A percentile compares a stretch with the other conserved stretches of the same genome.
phyloP scores from a whole-genome alignment of 176 grass and related monocot species.

The Juncus effusus region DNA sequence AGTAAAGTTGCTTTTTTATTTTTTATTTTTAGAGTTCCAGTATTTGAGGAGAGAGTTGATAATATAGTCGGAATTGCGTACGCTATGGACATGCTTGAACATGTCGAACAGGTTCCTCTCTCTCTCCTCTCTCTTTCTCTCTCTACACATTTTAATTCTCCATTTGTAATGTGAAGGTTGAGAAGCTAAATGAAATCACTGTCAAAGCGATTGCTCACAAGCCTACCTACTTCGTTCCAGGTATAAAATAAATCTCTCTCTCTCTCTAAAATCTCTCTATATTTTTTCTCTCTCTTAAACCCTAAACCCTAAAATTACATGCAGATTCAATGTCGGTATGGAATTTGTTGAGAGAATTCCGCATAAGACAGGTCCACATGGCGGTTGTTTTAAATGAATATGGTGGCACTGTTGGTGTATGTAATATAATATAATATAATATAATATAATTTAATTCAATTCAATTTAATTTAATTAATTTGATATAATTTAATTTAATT shows the following conservation, averaged over 20 bases:
- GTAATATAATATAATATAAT: slow-evolving; percentile 31
- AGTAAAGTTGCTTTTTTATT: slow-evolving; percentile 21
- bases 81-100: slow-evolving; percentile 99
- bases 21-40: slow-evolving; percentile 82
- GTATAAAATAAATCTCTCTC: slow-evolving; percentile 22
- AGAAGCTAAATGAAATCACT: slow-evolving; percentile 81
- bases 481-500: slow-evolving; percentile 4
- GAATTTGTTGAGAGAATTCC: slow-evolving; percentile 89
- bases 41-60: slow-evolving; percentile 97
- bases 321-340: slow-evolving; percentile 99
- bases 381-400: slow-evolving; percentile 98
- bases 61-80: slow-evolving; percentile 99
- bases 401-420: slow-evolving; percentile 95
- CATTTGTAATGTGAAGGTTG: slow-evolving; percentile 60
- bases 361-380: slow-evolving; percentile 99
- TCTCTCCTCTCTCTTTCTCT: slow-evolving; percentile 4
- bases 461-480: slow-evolving; percentile 24
- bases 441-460: slow-evolving; percentile 22
- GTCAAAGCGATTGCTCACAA: slow-evolving; percentile 82
- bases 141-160: background rate
- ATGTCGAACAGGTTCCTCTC: slow-evolving; percentile 66
- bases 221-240: slow-evolving; percentile 94
- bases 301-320: slow-evolving; percentile 18
- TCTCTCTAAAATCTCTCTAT: background rate
- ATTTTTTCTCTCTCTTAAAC: slow-evolving; percentile 17